Evolutionary conservation across 805 yeast genomes (phyloP).

Genomic region (Phaffomyces thermotolerans): DNA sequence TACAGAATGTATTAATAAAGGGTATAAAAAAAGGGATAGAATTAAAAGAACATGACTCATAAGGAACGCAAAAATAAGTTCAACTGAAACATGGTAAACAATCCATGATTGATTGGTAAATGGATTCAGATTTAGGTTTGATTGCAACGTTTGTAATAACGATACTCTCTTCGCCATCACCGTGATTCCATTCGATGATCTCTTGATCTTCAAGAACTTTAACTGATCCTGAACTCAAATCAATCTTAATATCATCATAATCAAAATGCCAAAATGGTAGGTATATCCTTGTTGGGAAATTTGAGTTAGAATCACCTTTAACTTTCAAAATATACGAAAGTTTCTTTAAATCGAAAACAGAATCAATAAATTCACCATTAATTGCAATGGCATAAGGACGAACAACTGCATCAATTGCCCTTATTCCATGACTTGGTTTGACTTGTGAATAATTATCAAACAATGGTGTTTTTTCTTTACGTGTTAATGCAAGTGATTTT

Average conservation of each 20-base stretch:
- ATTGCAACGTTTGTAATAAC: constrained; percentile 12
- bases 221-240: constrained; percentile 50
- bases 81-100: constrained; percentile 1
- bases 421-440: constrained; percentile 42
- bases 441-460: not conserved
- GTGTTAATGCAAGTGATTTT: not conserved
- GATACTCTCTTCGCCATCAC: constrained; percentile 32
- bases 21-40: no score
- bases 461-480: not conserved
- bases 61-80: not conserved
- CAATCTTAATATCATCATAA: constrained; percentile 38
- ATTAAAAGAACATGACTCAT: not conserved
- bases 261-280: constrained; percentile 71
- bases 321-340: constrained; percentile 44
- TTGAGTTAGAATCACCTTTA: constrained; percentile 20
- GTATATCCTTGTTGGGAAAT: constrained; percentile 47
- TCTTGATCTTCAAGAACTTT: constrained; percentile 45
- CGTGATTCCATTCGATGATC: constrained; percentile 67
- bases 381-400: constrained; percentile 70
- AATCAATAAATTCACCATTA: constrained; percentile 47
- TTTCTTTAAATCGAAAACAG: constrained; percentile 51
- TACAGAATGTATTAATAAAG: not conserved
- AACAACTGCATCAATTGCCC: constrained; percentile 68
- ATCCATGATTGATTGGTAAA: not conserved
- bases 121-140: not conserved